A percentile compares a stretch with the other conserved stretches of the same genome.
These are phyloP conservation scores for Scenedesmus sp. DNA, from an alignment of 163 green algal species.

Conservation along the genomic window DNA sequence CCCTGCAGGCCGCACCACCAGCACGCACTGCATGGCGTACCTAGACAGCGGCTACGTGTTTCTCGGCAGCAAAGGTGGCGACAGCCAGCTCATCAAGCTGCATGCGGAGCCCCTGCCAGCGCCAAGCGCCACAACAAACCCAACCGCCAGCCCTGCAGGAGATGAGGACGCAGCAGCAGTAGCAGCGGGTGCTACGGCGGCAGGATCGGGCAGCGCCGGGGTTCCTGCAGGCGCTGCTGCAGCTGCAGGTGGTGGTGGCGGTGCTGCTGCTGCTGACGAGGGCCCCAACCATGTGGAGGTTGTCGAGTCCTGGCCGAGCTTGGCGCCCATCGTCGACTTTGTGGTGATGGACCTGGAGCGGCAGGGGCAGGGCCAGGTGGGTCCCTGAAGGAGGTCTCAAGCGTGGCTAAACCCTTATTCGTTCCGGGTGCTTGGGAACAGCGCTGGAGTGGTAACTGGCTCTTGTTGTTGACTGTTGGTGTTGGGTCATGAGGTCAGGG, in stretches of 20 bases:
- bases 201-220: not conserved
- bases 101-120: conserved; percentile 51
- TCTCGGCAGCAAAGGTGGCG: conserved; percentile 82
- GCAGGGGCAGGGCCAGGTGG: conserved; percentile 91
- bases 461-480: too few relatives aligned
- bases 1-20: conserved; percentile 76
- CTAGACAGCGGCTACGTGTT: conserved; percentile 96
- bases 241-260: not conserved
- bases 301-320: conserved; percentile 91
- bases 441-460: too few relatives aligned
- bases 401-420: too few relatives aligned
- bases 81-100: conserved; percentile 87
- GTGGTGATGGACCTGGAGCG: conserved; percentile 95
- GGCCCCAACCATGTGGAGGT: conserved; percentile 87
- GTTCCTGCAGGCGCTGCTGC: not conserved
- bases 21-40: conserved; percentile 88
- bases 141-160: not conserved
- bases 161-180: not conserved
- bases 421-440: too few relatives aligned
- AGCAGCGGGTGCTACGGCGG: not conserved
- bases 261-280: conserved; percentile 46
- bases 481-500: too few relatives aligned
- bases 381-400: too few relatives aligned
- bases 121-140: not conserved
- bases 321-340: conserved; percentile 98